A percentile compares a stretch with the other conserved stretches of the same genome.
phyloP scores from a whole-genome alignment of 306 rosid species.

The Calophaca sinica region DNA sequence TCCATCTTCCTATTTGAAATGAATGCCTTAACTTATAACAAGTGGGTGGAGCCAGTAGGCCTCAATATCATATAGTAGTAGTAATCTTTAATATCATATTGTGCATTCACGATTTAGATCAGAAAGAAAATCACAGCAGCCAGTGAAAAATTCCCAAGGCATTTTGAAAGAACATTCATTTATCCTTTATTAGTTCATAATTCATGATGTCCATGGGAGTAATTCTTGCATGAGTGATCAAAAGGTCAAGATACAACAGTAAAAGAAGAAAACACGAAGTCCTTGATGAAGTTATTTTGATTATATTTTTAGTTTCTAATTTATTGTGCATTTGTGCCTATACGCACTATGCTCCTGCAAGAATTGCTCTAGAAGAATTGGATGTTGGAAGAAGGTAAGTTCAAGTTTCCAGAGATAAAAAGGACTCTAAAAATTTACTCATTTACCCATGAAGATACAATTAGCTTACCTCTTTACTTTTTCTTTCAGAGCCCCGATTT shows the following conservation, averaged over 20 bases:
- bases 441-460: conserved; percentile 11
- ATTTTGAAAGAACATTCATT: background rate
- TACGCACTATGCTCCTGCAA: background rate
- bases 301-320: background rate
- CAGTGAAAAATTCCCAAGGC: background rate
- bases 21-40: too few species aligned
- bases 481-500: conserved; percentile 71
- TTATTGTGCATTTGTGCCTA: background rate
- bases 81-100: conserved; percentile 16
- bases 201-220: too few species aligned
- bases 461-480: conserved; percentile 62
- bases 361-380: background rate
- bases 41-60: too few species aligned
- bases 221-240: background rate
- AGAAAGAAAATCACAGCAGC: background rate
- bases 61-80: too few species aligned
- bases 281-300: background rate
- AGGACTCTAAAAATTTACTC: background rate
- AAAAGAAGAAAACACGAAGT: too few species aligned
- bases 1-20: too few species aligned
- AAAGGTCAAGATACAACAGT: too few species aligned
- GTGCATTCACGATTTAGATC: background rate
- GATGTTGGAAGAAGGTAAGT: conserved; percentile 8
- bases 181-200: conserved; percentile 3
- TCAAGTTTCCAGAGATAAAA: conserved; percentile 9